Evolutionary conservation across 2,329 filamentous ascomycete species (phyloP), one percentile per base, ranked within the genome.

Genomic region (Myriosclerotinia scirpicola): DNA sequence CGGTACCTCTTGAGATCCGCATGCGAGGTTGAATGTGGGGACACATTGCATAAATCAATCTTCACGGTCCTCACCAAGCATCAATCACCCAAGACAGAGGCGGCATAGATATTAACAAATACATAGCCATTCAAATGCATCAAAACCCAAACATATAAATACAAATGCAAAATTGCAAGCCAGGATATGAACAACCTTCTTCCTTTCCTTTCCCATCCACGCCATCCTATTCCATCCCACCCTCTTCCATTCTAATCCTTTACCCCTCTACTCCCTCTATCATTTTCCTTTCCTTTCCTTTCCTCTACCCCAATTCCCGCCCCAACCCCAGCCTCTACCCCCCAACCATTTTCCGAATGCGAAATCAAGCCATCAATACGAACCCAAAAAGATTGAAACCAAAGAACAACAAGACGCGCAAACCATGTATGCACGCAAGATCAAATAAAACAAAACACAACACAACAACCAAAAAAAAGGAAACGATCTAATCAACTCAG

Each of bases 71-170:
- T 1, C 38, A 20, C 26, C 14, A 1, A 38, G 14, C 8, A 5
- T 36, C 20, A 14, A 38, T 20, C 34, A 17, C 2, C 5, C n/a
- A 26, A 12, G 26, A 22, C 48, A 22, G 8, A 63, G 17, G 11
- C 11, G 17, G 11, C 11, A 34, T 44, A 53, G 40, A 58, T 12
- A 65, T 44, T 34, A 58, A 56, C 46, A n/a, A 64, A 30, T 62
- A 53, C 44, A 67, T 52, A 15, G 66, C 54, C 30, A 65, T 48
- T 66, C 6, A 64, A 64, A 42, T 64, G 36, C 61, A 36, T 44
- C 26, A 44, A 56, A 14, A 34, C 52, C 48, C 55, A 20, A 66
- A 60, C 54, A 46, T 66, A 55, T 64, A 55, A 68, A 26, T 60
- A 67, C 67, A 67, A 44, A 60, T 53, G 34, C n/a, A 30, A 61